These are phyloP conservation scores for Rhododendron ferrugineum DNA, from an alignment of 148 eudicot genomes.

Conservation along the genomic window DNA sequence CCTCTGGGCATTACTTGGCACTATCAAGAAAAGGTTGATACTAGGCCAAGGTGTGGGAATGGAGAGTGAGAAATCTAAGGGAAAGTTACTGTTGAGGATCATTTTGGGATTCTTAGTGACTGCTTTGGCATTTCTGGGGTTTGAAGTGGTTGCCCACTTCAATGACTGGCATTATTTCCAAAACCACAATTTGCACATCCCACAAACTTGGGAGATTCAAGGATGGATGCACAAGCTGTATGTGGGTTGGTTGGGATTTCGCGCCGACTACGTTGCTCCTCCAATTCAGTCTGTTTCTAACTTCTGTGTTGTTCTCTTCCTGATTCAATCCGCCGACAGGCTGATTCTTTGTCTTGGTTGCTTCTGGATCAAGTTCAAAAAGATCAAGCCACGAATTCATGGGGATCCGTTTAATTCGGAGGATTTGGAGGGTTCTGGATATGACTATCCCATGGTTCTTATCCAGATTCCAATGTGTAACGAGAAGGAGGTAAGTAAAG, in stretches of 20 bases:
- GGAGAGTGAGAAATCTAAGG: constrained; percentile 41
- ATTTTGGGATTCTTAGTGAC: constrained; percentile 37
- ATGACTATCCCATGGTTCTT: constrained; percentile 47
- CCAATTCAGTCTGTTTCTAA: constrained; percentile 33
- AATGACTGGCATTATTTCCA: constrained; percentile 49
- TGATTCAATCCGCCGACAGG: constrained; percentile 50
- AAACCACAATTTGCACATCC: constrained; percentile 26
- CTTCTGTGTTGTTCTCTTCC: constrained; percentile 45
- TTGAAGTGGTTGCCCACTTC: constrained; percentile 45
- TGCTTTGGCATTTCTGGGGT: constrained; percentile 39
- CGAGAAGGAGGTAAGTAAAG: constrained; percentile 42
- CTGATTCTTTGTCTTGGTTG: constrained; percentile 51
- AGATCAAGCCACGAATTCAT: constrained; percentile 35
- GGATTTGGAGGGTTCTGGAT: constrained; percentile 39
- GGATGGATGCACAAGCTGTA: constrained; percentile 39
- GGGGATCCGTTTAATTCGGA: constrained; percentile 26
- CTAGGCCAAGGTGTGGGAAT: constrained; percentile 36
- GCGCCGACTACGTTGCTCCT: constrained; percentile 43
- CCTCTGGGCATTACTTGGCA: constrained; percentile 35
- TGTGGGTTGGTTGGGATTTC: constrained; percentile 34
- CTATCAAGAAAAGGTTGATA: constrained; percentile 39
- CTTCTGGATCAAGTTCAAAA: constrained; percentile 47
- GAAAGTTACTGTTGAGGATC: constrained; percentile 33
- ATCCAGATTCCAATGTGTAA: constrained; percentile 65
- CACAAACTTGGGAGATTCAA: constrained; percentile 34